Evolutionary conservation across 768 basidiomycete species (phyloP).

Genomic region (Mycena capillaripes): DNA sequence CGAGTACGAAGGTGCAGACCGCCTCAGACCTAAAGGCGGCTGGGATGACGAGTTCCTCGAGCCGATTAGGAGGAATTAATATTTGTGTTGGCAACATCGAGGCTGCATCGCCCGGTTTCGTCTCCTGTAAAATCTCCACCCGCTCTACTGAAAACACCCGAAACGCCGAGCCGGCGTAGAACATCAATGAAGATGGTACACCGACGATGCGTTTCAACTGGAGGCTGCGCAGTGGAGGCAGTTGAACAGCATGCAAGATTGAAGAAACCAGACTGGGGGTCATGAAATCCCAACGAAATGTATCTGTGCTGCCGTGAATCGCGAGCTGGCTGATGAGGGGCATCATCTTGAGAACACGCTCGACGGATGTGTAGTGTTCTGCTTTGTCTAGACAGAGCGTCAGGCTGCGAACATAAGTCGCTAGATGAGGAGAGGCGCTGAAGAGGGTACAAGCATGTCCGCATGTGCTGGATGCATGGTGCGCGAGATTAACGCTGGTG

Average conservation of each 20-base stretch:
- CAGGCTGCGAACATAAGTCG: not conserved
- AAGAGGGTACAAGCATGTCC: not conserved
- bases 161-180: not conserved
- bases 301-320: not conserved
- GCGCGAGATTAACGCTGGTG: not conserved
- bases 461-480: not conserved
- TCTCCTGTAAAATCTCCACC: not conserved
- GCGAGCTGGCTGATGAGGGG: not conserved
- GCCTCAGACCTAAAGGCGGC: not conserved
- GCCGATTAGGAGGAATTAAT: not conserved
- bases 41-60: not conserved
- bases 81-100: no score
- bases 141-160: not conserved
- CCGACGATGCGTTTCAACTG: not conserved
- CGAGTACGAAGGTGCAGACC: not conserved
- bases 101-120: no score
- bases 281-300: not conserved
- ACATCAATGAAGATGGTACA: not conserved
- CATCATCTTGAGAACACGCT: not conserved
- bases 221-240: not conserved
- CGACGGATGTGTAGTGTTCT: not conserved
- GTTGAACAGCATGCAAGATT: not conserved
- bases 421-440: not conserved
- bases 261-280: not conserved
- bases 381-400: not conserved